Evolutionary conservation across 768 basidiomycete genomes (phyloP).

Genomic region (Dictyophora rubrovolvata): DNA sequence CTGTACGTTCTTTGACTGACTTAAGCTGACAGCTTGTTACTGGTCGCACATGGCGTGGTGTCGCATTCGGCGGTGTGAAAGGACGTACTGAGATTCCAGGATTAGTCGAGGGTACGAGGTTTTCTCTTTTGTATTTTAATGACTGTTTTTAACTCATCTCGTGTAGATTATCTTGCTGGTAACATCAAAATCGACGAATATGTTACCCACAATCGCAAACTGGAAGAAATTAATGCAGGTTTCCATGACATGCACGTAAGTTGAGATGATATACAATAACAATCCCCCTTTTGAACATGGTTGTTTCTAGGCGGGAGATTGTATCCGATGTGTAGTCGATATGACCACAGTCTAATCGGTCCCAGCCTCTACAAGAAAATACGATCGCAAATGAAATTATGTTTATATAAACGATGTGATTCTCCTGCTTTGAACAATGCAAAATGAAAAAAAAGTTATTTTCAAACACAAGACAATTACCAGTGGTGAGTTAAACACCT

Average conservation of each 20-base stretch:
- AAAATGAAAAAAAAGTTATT: too few relatives aligned
- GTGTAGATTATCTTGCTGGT: conserved; percentile 67
- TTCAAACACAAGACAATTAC: too few relatives aligned
- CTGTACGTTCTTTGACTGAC: conserved; percentile 18
- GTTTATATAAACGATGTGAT: neutral
- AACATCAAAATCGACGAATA: conserved; percentile 91
- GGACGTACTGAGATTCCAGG: conserved; percentile 93
- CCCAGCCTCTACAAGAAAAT: neutral
- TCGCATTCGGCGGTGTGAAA: conserved; percentile 96
- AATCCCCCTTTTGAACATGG: neutral
- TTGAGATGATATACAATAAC: conserved; percentile 11
- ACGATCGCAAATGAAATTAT: neutral
- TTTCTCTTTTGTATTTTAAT: neutral
- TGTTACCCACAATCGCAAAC: conserved; percentile 73
- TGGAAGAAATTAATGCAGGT: conserved; percentile 73
- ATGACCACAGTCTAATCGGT: conserved; percentile 38
- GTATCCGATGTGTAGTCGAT: conserved; percentile 92
- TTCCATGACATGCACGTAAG: conserved; percentile 97
- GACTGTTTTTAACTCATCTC: neutral
- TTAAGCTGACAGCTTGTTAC: conserved; percentile 51
- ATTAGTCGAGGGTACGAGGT: conserved; percentile 67
- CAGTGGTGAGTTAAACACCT: conserved; percentile 24
- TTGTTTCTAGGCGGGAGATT: conserved; percentile 54
- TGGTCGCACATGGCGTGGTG: conserved; percentile 88
- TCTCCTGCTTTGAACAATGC: neutral